These are phyloP conservation scores for Pezicula neosporulosa DNA, from an alignment of 2,329 filamentous ascomycete genomes.

Conservation along the genomic window DNA sequence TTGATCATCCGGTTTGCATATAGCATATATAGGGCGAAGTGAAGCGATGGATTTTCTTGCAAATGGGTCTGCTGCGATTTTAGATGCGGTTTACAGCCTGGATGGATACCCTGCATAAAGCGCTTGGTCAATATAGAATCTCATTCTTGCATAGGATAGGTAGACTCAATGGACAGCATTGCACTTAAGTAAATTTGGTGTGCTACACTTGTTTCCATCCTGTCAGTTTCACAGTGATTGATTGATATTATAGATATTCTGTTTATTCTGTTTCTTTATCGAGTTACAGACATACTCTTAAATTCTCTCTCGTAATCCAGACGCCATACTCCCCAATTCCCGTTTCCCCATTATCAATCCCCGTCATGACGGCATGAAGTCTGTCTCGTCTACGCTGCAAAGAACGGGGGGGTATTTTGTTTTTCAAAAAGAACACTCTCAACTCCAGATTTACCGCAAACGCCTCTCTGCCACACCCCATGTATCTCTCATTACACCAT, in stretches of 20 bases:
- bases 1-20: neutral
- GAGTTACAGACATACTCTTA: no score
- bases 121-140: neutral
- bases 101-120: neutral
- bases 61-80: neutral
- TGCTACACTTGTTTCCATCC: neutral
- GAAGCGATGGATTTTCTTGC: neutral
- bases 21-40: neutral
- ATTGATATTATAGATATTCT: neutral
- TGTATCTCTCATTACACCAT: neutral
- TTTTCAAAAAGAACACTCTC: neutral
- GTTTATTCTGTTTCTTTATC: no score
- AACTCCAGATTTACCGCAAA: constrained; percentile 6
- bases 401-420: constrained; percentile 22
- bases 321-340: no score
- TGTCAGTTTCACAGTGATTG: neutral
- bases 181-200: neutral
- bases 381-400: constrained; percentile 2
- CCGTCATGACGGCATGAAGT: no score
- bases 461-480: constrained; percentile 4
- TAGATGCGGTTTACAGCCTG: neutral
- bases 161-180: neutral
- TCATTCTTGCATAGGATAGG: neutral
- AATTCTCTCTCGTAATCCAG: no score
- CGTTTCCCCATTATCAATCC: no score